Evolutionary conservation across 2,329 filamentous ascomycete genomes (phyloP).

Genomic region (Trichoderma harzianum): DNA sequence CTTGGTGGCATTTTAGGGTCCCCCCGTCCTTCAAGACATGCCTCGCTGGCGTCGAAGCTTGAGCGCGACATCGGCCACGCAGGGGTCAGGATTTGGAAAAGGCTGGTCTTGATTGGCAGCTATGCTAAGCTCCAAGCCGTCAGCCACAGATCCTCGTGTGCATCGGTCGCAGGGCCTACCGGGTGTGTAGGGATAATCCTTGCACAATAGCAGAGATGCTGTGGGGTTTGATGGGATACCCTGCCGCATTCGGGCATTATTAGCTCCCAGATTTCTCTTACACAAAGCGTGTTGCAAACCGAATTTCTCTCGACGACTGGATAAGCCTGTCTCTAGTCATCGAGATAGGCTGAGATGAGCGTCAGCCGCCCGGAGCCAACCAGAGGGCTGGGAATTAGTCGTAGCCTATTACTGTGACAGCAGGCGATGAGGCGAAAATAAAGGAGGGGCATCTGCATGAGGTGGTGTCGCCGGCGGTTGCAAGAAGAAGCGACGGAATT

Average conservation of each 20-base stretch:
- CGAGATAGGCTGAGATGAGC: constrained; percentile 23
- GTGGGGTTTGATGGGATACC: constrained; percentile 14
- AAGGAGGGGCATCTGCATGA: neutral
- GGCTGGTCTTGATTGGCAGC: constrained; percentile 13
- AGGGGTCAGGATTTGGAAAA: constrained; percentile 16
- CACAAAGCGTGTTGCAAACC: constrained; percentile 36
- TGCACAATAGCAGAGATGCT: constrained; percentile 9
- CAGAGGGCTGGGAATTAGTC: constrained; percentile 9
- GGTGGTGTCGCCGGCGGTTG: neutral
- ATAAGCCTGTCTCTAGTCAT: constrained; percentile 23
- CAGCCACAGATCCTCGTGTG: constrained; percentile 20
- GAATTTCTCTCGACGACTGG: constrained; percentile 25
- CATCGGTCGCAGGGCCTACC: neutral
- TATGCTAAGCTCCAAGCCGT: constrained; percentile 17
- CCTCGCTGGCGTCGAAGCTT: constrained; percentile 13
- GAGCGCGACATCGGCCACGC: constrained; percentile 21
- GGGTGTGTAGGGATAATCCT: constrained; percentile 3
- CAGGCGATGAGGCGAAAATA: constrained; percentile 13
- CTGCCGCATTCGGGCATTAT: constrained; percentile 18
- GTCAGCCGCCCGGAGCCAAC: constrained; percentile 24
- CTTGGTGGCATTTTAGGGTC: neutral
- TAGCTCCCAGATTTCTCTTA: constrained; percentile 36
- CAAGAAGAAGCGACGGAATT: constrained; percentile 15
- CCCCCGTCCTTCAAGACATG: constrained; percentile 1
- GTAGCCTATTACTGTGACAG: constrained; percentile 13